Percentiles rank a stretch among this genome's conserved stretches.
Conservation (phyloP, 1,284 basidiomycete genomes). For the Taiwanofungus camphoratus region DNA sequence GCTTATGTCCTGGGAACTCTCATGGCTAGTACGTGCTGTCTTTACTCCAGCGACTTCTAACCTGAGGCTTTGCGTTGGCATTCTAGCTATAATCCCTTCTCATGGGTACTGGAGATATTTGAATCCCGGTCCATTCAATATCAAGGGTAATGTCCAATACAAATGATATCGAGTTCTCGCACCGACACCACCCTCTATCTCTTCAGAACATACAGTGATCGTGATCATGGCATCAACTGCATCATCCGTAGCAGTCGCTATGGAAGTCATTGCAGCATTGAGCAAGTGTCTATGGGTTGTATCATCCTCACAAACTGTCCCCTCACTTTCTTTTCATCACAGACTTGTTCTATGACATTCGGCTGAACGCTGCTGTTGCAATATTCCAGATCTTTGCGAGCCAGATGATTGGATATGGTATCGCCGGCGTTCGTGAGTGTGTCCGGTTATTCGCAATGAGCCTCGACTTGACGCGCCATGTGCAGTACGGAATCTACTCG, state of each 20-base stretch:
- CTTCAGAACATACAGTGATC: slow-evolving; percentile 52
- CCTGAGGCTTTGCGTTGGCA: slow-evolving; percentile 29
- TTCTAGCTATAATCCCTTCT: slow-evolving; percentile 38
- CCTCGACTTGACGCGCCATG: not conserved
- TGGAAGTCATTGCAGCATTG: slow-evolving; percentile 62
- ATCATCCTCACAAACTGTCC: not conserved
- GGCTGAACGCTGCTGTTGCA: slow-evolving; percentile 44
- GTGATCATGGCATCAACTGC: slow-evolving; percentile 68
- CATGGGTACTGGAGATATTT: slow-evolving; percentile 44
- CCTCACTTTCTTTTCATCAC: not conserved
- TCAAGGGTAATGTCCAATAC: slow-evolving; percentile 34
- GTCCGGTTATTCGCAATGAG: not conserved
- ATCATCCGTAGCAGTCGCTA: slow-evolving; percentile 56
- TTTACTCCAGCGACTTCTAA: slow-evolving; percentile 25
- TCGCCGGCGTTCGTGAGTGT: slow-evolving; percentile 49
- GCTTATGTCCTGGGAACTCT: slow-evolving; percentile 55
- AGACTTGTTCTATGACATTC: slow-evolving; percentile 56
- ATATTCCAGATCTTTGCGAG: slow-evolving; percentile 56
- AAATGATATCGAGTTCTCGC: slow-evolving; percentile 25
- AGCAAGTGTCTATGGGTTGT: slow-evolving; percentile 29
- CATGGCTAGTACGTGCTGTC: slow-evolving; percentile 35
- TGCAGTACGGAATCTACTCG: slow-evolving; percentile 43
- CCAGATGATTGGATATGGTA: slow-evolving; percentile 57
- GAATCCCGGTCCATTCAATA: slow-evolving; percentile 59
- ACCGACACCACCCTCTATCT: not conserved